A percentile compares a stretch with the other conserved stretches of the same genome.
These are phyloP conservation scores for cucumber (Cucumis sativus) DNA, from an alignment of 306 rosid genomes.

Conservation along the genomic window DNA sequence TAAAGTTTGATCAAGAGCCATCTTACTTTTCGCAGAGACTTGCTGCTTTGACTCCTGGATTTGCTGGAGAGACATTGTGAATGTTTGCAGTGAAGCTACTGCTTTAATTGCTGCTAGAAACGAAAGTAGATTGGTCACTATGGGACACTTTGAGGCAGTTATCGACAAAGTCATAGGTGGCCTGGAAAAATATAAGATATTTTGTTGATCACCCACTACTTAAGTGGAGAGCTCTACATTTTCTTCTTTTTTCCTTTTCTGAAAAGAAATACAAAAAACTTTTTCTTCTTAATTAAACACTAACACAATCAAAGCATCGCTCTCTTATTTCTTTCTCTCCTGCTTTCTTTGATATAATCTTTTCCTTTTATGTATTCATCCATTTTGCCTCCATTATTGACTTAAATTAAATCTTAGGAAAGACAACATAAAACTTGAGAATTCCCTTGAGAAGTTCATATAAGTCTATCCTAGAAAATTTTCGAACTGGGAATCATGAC, in stretches of 20 bases:
- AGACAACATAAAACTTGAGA: background rate
- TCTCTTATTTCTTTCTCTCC: background rate
- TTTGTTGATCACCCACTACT: background rate
- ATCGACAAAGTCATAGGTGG: conserved; percentile 92
- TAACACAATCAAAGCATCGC: background rate
- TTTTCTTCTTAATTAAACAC: background rate
- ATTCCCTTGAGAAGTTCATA: background rate
- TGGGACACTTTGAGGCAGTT: conserved; percentile 77
- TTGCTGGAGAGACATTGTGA: conserved; percentile 96
- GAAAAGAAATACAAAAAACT: background rate
- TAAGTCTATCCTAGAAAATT: background rate
- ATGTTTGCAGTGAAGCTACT: conserved; percentile 66
- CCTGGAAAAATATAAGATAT: conserved; percentile 81
- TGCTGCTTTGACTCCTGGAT: conserved; percentile 92
- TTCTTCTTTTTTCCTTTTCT: background rate
- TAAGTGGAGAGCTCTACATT: background rate
- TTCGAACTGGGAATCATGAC: background rate
- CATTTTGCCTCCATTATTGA: background rate
- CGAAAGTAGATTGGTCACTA: conserved; percentile 42
- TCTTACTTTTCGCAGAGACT: conserved; percentile 75
- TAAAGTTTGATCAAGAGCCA: conserved; percentile 77
- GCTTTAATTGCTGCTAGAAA: conserved; percentile 86
- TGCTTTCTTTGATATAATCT: background rate
- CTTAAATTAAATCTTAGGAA: background rate
- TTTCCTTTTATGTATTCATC: background rate